A percentile compares a stretch with the other conserved stretches of the same genome.
phyloP scores from a whole-genome alignment of 2,329 filamentous ascomycete genomes.

The Curvularia hawaiiensis region DNA sequence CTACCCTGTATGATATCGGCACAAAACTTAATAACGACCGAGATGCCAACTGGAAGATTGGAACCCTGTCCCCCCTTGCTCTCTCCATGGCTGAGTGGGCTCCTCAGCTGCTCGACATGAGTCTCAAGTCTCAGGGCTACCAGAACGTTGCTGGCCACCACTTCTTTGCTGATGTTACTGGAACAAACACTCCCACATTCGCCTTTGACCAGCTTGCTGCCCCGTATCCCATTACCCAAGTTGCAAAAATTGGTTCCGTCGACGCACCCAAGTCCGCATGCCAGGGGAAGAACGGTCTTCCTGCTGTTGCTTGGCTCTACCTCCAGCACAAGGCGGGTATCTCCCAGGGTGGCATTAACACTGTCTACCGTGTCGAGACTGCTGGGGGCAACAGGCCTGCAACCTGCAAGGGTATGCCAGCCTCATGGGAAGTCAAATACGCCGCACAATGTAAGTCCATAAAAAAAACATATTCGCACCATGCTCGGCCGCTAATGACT shows the following conservation, averaged over 20 bases:
- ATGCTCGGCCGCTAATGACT: constrained; percentile 9
- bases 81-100: constrained; percentile 33
- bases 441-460: constrained; percentile 43
- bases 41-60: constrained; percentile 40
- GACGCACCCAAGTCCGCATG: constrained; percentile 57
- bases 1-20: constrained; percentile 45
- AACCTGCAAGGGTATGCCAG: constrained; percentile 46
- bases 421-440: constrained; percentile 50
- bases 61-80: constrained; percentile 40
- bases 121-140: constrained; percentile 38
- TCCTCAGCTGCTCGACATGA: constrained; percentile 29
- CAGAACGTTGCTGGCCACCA: constrained; percentile 64
- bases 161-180: constrained; percentile 60
- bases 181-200: constrained; percentile 61
- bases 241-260: constrained; percentile 56
- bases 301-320: constrained; percentile 55
- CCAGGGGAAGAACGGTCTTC: constrained; percentile 44
- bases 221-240: constrained; percentile 49
- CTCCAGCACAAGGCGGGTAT: constrained; percentile 48
- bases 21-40: constrained; percentile 36
- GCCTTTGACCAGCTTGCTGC: constrained; percentile 53
- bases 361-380: constrained; percentile 56
- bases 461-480: not conserved
- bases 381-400: constrained; percentile 51
- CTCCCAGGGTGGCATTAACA: constrained; percentile 48